phyloP scores from a whole-genome alignment of 495 filamentous ascomycete genomes.

The Pyrenopolyporus hunteri region DNA sequence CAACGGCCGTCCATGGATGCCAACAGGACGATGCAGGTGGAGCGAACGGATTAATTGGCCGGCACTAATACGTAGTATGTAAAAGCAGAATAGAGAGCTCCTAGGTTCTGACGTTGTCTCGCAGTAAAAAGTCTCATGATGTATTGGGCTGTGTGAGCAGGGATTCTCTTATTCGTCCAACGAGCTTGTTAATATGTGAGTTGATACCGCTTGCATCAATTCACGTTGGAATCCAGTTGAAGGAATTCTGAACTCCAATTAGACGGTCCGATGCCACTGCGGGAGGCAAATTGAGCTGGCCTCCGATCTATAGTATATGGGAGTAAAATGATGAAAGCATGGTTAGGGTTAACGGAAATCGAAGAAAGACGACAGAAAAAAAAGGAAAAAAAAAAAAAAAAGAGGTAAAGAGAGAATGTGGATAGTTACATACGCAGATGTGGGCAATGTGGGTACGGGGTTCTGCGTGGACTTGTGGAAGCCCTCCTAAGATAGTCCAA shows the following conservation, averaged over 20 bases:
- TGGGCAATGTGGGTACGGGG: constrained; percentile 24
- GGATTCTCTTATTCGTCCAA: constrained; percentile 33
- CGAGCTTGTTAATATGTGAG: constrained; percentile 31
- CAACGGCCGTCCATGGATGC: constrained; percentile 28
- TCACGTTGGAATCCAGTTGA: constrained; percentile 2
- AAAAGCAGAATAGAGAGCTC: constrained; percentile 31
- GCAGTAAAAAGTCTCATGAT: constrained; percentile 41
- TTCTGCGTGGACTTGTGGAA: constrained; percentile 24
- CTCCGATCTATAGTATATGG: neutral
- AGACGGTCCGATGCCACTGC: constrained; percentile 1
- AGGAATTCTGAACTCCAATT: neutral
- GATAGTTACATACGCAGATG: neutral
- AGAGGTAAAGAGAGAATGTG: neutral
- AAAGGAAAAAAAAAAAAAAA: neutral
- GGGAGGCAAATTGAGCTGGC: constrained; percentile 11
- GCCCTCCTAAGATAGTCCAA: constrained; percentile 32
- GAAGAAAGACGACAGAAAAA: neutral
- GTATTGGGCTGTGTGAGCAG: constrained; percentile 33
- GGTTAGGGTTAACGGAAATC: too few species aligned
- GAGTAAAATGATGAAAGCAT: too few species aligned
- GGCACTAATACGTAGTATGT: constrained; percentile 25
- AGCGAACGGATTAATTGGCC: constrained; percentile 39
- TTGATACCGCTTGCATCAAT: constrained; percentile 29
- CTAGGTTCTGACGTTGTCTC: constrained; percentile 41
- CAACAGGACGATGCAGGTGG: constrained; percentile 34